A percentile compares a stretch with the other conserved stretches of the same genome.
These are phyloP conservation scores for Suillus occidentalis DNA, from an alignment of 768 basidiomycete species.

Conservation along the genomic window DNA sequence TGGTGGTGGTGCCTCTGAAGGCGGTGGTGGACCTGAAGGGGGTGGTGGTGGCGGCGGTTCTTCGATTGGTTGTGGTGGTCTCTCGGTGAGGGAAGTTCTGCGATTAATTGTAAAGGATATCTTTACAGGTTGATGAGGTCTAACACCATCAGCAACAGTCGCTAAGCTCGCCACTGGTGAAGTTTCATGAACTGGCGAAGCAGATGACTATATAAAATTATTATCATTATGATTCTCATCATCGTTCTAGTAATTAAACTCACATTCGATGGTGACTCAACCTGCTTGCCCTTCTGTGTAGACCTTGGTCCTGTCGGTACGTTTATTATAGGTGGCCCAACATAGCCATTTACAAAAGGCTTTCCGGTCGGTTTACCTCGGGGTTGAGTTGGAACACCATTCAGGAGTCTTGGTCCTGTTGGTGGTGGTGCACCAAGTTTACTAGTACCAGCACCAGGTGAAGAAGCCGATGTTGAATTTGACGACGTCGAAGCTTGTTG, in stretches of 20 bases:
- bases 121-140: constrained; percentile 33
- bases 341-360: constrained; percentile 44
- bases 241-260: background rate
- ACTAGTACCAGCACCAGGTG: constrained; percentile 29
- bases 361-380: constrained; percentile 35
- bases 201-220: constrained; percentile 18
- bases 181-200: constrained; percentile 13
- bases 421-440: constrained; percentile 59
- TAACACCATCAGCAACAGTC: constrained; percentile 32
- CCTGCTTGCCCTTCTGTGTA: constrained; percentile 44
- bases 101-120: constrained; percentile 33
- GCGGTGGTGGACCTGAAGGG: constrained; percentile 27
- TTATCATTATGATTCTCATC: constrained; percentile 6
- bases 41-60: constrained; percentile 39
- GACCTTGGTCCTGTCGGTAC: constrained; percentile 34
- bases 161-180: constrained; percentile 16
- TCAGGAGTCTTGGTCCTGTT: constrained; percentile 61
- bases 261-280: constrained; percentile 23
- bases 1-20: constrained; percentile 26
- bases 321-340: constrained; percentile 22
- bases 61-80: constrained; percentile 38
- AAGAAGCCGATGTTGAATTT: constrained; percentile 33
- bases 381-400: constrained; percentile 33
- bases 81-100: constrained; percentile 25
- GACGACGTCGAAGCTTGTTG: constrained; percentile 33